A percentile compares a stretch with the other conserved stretches of the same genome.
phyloP scores from a whole-genome alignment of 2,329 filamentous ascomycete species.

The Fusarium sp. region DNA sequence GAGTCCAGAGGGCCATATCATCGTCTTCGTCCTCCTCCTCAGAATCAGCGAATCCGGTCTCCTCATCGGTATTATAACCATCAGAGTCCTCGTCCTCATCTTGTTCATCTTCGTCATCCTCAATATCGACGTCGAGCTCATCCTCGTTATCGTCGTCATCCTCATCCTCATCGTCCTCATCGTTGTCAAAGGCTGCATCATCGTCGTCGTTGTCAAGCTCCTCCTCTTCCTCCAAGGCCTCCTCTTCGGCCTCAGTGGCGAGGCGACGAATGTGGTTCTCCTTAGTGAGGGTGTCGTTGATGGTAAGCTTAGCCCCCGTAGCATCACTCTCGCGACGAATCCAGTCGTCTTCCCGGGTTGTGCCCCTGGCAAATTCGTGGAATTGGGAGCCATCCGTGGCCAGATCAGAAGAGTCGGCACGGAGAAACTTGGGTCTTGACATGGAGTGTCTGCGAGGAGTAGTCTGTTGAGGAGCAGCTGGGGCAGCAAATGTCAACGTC shows the following conservation, averaged over 20 bases:
- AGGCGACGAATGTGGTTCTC: constrained; percentile 87
- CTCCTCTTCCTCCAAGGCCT: constrained; percentile 78
- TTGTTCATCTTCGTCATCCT: constrained; percentile 59
- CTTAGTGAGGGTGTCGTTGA: constrained; percentile 87
- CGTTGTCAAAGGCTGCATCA: constrained; percentile 48
- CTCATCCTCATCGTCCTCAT: constrained; percentile 53
- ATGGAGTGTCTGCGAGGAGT: constrained; percentile 39
- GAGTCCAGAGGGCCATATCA: constrained; percentile 63
- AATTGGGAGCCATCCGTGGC: constrained; percentile 70
- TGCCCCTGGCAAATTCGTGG: constrained; percentile 89
- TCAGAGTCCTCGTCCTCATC: constrained; percentile 66
- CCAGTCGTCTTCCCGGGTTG: constrained; percentile 88
- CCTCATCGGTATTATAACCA: constrained; percentile 78
- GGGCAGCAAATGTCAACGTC: constrained; percentile 31
- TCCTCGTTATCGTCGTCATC: constrained; percentile 60
- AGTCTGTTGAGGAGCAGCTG: constrained; percentile 40
- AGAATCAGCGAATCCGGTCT: constrained; percentile 72
- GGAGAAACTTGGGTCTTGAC: constrained; percentile 56
- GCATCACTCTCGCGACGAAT: constrained; percentile 72
- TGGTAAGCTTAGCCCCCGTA: constrained; percentile 75
- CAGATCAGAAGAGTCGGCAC: constrained; percentile 59
- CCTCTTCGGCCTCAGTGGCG: constrained; percentile 89
- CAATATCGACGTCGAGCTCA: constrained; percentile 59
- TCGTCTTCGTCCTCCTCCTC: constrained; percentile 76
- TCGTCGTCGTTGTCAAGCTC: constrained; percentile 56